Percentiles rank a stretch among this genome's conserved stretches.
These are phyloP conservation scores for Raffaelea ambrosiae DNA, from an alignment of 2,329 filamentous ascomycete genomes.

Conservation along the genomic window DNA sequence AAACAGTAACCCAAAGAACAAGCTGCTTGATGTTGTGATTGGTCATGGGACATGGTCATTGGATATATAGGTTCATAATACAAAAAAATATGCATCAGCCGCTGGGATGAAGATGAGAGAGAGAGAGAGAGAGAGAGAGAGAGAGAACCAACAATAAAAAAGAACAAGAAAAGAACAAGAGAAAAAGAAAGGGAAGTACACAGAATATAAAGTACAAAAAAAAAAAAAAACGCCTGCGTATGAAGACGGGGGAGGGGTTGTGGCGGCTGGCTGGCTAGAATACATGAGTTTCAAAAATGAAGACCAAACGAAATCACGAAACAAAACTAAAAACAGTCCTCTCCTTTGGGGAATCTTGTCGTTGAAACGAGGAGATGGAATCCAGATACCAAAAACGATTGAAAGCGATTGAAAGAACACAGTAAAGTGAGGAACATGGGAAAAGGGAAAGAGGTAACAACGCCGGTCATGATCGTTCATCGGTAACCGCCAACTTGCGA, in stretches of 20 bases:
- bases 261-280: background rate
- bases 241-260: background rate
- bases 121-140: too few species aligned
- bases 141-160: background rate
- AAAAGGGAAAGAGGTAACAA: background rate
- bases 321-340: background rate
- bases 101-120: background rate
- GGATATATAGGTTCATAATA: background rate
- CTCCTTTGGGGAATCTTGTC: too few species aligned
- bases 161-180: slow-evolving; percentile 1
- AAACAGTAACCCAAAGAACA: too few species aligned
- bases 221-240: slow-evolving; percentile 5
- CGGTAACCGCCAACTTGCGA: slow-evolving; percentile 34
- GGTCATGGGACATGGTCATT: background rate
- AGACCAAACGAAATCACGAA: background rate
- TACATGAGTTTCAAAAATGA: background rate
- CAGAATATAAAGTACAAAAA: slow-evolving; percentile 1
- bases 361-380: too few species aligned
- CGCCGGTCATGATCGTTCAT: slow-evolving; percentile 19
- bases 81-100: background rate
- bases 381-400: too few species aligned
- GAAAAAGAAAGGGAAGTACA: slow-evolving; percentile 5
- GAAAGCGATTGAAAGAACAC: too few species aligned
- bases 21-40: too few species aligned
- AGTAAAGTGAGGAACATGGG: too few species aligned